Evolutionary conservation across 768 basidiomycete genomes (phyloP).

Genomic region (Lenzites betulinus): DNA sequence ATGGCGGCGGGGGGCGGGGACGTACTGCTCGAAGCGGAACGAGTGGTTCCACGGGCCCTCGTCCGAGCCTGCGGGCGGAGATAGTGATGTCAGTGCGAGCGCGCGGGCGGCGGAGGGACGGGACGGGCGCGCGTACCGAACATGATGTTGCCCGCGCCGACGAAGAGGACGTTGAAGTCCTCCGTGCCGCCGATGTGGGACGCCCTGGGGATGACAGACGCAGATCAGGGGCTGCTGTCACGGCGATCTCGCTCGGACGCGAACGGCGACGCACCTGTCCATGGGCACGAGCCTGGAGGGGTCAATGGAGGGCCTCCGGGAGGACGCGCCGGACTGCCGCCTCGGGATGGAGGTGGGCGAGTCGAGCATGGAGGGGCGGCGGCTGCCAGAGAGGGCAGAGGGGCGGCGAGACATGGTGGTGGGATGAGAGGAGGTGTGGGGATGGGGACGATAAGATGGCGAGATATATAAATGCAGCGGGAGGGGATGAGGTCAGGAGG

Average conservation of each 20-base stretch:
- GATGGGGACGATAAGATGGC: slow-evolving; percentile 20
- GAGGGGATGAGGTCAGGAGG: slow-evolving; percentile 19
- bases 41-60: slow-evolving; percentile 95
- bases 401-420: slow-evolving; percentile 22
- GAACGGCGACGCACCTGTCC: slow-evolving; percentile 57
- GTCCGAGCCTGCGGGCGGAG: slow-evolving; percentile 59
- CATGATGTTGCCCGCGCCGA: slow-evolving; percentile 98
- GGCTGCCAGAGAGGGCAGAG: slow-evolving; percentile 18
- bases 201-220: slow-evolving; percentile 35
- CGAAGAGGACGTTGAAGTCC: slow-evolving; percentile 91
- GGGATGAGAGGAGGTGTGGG: slow-evolving; percentile 4
- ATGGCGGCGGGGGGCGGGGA: slow-evolving; percentile 8
- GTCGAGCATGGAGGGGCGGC: slow-evolving; percentile 28
- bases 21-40: slow-evolving; percentile 86
- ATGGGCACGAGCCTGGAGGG: slow-evolving; percentile 75
- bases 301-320: slow-evolving; percentile 75
- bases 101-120: too few species aligned
- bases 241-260: slow-evolving; percentile 8
- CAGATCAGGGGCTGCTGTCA: slow-evolving; percentile 16
- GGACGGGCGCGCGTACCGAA: slow-evolving; percentile 60
- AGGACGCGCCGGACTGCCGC: slow-evolving; percentile 35
- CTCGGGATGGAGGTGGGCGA: slow-evolving; percentile 18
- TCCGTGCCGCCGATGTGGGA: slow-evolving; percentile 59
- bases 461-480: slow-evolving; percentile 9
- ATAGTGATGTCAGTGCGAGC: not conserved